A percentile compares a stretch with the other conserved stretches of the same genome.
Conservation (phyloP, 1,284 basidiomycete species). For the Malassezia slooffiae region DNA sequence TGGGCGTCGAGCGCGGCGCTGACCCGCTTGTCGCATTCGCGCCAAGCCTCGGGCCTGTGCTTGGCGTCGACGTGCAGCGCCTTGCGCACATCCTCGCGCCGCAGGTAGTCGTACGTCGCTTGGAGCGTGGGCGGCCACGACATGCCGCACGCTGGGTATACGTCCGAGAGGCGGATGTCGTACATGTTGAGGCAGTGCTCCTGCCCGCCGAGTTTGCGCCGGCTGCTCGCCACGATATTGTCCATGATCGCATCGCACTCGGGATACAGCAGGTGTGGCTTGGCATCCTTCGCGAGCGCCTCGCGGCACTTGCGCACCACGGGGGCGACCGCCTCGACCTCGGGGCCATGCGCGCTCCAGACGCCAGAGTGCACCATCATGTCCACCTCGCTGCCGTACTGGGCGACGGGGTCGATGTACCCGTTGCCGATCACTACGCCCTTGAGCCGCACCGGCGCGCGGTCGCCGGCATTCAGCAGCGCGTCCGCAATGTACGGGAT, state of each 20-base stretch:
- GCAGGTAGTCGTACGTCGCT: slow-evolving; percentile 65
- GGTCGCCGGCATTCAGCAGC: slow-evolving; percentile 58
- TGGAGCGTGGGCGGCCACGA: slow-evolving; percentile 90
- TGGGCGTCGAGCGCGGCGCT: slow-evolving; percentile 54
- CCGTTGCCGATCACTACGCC: slow-evolving; percentile 92
- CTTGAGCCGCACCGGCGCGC: slow-evolving; percentile 54
- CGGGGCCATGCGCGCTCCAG: slow-evolving; percentile 62
- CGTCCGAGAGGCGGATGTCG: slow-evolving; percentile 78
- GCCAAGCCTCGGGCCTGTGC: slow-evolving; percentile 69
- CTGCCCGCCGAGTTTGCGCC: background rate
- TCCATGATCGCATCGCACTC: slow-evolving; percentile 65
- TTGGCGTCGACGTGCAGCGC: slow-evolving; percentile 65
- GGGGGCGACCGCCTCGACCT: slow-evolving; percentile 35
- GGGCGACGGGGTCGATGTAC: slow-evolving; percentile 79
- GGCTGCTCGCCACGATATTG: slow-evolving; percentile 56
- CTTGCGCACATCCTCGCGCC: slow-evolving; percentile 67
- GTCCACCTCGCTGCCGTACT: slow-evolving; percentile 83
- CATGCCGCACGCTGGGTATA: slow-evolving; percentile 82
- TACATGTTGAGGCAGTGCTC: slow-evolving; percentile 78
- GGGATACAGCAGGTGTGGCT: slow-evolving; percentile 46
- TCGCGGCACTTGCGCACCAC: slow-evolving; percentile 58
- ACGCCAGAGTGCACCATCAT: slow-evolving; percentile 71
- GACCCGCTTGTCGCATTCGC: slow-evolving; percentile 69
- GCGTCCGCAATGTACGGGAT: slow-evolving; percentile 58
- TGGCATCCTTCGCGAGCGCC: slow-evolving; percentile 24